Conservation (phyloP, 345 rosid genomes). For the Euclidium syriacum region DNA sequence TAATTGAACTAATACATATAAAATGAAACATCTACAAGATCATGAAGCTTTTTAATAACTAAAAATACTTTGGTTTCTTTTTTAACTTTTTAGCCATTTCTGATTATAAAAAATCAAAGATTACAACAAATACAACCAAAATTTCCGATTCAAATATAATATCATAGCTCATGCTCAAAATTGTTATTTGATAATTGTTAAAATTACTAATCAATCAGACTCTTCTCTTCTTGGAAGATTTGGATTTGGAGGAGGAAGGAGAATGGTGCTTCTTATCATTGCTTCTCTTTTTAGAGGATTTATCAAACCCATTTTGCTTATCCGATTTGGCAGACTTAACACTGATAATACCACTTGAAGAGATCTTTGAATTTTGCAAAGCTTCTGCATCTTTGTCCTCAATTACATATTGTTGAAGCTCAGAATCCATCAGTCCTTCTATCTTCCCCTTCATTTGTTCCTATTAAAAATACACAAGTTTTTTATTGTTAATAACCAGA, state of each 20-base stretch:
- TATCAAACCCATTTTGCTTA: conserved; percentile 30
- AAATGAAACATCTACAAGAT: not conserved
- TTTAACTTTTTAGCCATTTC: not conserved
- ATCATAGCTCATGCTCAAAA: not conserved
- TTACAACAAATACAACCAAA: conserved; percentile 17
- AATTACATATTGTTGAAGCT: conserved; percentile 58
- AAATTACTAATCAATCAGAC: conserved; percentile 15
- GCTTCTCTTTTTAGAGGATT: conserved; percentile 50
- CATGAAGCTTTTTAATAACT: not conserved
- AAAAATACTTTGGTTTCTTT: not conserved
- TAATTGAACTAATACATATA: not conserved
- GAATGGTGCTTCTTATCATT: conserved; percentile 38
- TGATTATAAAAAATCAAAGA: not conserved
- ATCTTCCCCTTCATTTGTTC: conserved; percentile 56
- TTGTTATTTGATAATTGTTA: not conserved
- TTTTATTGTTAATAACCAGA: conserved; percentile 45
- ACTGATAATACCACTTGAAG: conserved; percentile 52
- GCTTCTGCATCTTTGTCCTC: conserved; percentile 59
- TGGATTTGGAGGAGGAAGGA: conserved; percentile 37
- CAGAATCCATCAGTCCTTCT: conserved; percentile 49
- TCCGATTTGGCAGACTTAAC: conserved; percentile 38
- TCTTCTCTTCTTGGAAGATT: conserved; percentile 56
- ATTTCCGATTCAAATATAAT: not conserved
- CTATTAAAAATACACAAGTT: conserved; percentile 43
- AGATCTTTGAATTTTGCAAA: conserved; percentile 48